phyloP scores from a whole-genome alignment of 1,139 yeast species.

The Yamadazyma blattariae region DNA sequence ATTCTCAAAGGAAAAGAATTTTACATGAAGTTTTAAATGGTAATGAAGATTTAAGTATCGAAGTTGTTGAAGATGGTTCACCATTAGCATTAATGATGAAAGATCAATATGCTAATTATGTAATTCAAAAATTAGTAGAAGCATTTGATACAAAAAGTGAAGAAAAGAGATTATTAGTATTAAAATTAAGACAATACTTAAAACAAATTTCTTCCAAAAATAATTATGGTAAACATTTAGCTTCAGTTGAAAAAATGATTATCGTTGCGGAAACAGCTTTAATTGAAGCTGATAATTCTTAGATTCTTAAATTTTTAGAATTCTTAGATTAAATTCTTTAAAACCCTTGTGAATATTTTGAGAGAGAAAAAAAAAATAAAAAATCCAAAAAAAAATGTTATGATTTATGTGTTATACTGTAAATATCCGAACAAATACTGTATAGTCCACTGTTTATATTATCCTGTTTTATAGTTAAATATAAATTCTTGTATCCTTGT shows the following conservation, averaged over 20 bases:
- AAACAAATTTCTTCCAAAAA: constrained; percentile 55
- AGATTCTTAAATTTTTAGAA: too few species aligned
- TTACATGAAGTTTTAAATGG: constrained; percentile 60
- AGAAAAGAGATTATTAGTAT: constrained; percentile 60
- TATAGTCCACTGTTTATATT: constrained; percentile 11
- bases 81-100: constrained; percentile 87
- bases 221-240: constrained; percentile 77
- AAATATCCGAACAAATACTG: constrained; percentile 10
- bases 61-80: constrained; percentile 53
- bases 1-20: constrained; percentile 58
- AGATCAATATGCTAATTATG: constrained; percentile 97
- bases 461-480: constrained; percentile 15
- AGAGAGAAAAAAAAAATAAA: background rate
- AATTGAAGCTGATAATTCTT: constrained; percentile 32
- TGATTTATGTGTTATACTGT: constrained; percentile 7
- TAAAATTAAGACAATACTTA: constrained; percentile 60
- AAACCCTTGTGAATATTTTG: too few species aligned
- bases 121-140: constrained; percentile 89
- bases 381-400: background rate
- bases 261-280: constrained; percentile 52
- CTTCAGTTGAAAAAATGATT: constrained; percentile 79
- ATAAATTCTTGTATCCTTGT: constrained; percentile 3
- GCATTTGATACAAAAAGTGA: constrained; percentile 63
- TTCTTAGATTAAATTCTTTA: too few species aligned
- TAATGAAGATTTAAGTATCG: constrained; percentile 40